These are phyloP conservation scores for Aureobasidium melanogenum DNA, from an alignment of 2,329 filamentous ascomycete genomes.

Conservation along the genomic window DNA sequence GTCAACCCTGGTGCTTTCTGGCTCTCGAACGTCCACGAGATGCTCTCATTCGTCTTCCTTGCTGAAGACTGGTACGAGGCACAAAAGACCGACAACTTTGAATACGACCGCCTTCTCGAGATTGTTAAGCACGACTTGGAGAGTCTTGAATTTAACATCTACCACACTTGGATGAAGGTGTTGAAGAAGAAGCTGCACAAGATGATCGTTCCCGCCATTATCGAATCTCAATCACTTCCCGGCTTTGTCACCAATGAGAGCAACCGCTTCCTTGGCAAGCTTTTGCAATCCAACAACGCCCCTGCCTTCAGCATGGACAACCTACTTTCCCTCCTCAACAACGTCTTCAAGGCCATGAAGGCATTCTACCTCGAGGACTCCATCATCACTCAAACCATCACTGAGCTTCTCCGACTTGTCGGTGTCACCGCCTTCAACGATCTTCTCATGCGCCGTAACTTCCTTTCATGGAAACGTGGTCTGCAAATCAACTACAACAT, in stretches of 20 bases:
- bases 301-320: constrained; percentile 99
- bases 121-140: constrained; percentile 99
- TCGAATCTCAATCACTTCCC: constrained; percentile 94
- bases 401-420: constrained; percentile 83
- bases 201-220: constrained; percentile 99
- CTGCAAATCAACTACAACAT: constrained; percentile 99
- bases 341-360: constrained; percentile 97
- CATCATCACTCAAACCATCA: constrained; percentile 92
- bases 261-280: constrained; percentile 95
- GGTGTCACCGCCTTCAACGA: constrained; percentile 99
- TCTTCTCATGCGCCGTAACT: constrained; percentile 92
- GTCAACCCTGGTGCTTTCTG: constrained; percentile 97
- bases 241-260: constrained; percentile 98
- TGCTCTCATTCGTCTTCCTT: constrained; percentile 98
- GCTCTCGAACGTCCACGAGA: constrained; percentile 98
- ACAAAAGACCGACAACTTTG: constrained; percentile 98
- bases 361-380: constrained; percentile 94
- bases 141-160: constrained; percentile 98
- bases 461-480: constrained; percentile 98
- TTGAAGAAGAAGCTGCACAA: constrained; percentile 98
- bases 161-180: constrained; percentile 99
- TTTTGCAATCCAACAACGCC: constrained; percentile 78
- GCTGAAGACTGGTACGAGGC: constrained; percentile 99
- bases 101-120: constrained; percentile 93
- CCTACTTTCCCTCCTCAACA: constrained; percentile 87